phyloP scores from a whole-genome alignment of 73 alveolate species.

The Symbiodinium pilosum region DNA sequence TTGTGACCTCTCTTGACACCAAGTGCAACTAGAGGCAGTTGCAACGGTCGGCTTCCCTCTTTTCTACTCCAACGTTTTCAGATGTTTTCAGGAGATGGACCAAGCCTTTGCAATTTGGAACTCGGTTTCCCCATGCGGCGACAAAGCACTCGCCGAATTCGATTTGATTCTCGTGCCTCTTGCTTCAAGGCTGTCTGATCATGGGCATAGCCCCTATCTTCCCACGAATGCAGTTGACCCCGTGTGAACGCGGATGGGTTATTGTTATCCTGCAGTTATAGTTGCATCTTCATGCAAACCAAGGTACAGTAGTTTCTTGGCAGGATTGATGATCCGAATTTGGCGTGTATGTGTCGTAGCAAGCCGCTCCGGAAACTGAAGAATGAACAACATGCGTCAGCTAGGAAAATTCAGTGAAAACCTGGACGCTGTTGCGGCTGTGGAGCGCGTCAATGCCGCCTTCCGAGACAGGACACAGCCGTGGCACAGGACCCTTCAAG shows the following conservation, averaged over 20 bases:
- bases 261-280: too few relatives aligned
- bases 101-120: constrained; percentile 37
- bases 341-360: too few relatives aligned
- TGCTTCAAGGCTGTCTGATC: background rate
- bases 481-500: constrained; percentile 49
- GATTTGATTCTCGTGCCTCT: constrained; percentile 36
- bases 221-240: too few relatives aligned
- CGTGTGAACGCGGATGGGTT: too few relatives aligned
- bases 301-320: background rate
- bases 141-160: constrained; percentile 81
- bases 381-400: too few relatives aligned
- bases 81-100: background rate
- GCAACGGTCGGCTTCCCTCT: too few relatives aligned
- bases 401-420: constrained; percentile 14
- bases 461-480: constrained; percentile 31
- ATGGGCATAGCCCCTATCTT: too few relatives aligned
- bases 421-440: constrained; percentile 8
- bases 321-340: too few relatives aligned
- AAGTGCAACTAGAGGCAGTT: too few relatives aligned
- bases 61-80: too few relatives aligned
- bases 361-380: too few relatives aligned
- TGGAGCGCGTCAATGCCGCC: background rate
- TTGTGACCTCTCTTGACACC: too few relatives aligned
- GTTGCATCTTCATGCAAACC: background rate
- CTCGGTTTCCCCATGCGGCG: constrained; percentile 72